phyloP scores from a whole-genome alignment of 805 yeast species.

The Priceomyces fermenticarens region DNA sequence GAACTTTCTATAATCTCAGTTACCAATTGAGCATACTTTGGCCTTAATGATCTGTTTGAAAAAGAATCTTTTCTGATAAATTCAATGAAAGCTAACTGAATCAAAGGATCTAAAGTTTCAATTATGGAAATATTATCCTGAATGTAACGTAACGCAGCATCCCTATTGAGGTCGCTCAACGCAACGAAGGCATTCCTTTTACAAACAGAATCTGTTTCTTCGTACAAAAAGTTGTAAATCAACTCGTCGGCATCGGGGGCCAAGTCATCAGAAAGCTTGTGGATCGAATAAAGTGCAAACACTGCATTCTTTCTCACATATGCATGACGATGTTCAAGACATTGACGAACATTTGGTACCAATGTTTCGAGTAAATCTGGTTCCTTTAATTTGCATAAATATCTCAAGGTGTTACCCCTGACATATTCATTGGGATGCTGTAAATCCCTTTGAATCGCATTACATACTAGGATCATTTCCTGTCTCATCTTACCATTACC shows the following conservation, averaged over 20 bases:
- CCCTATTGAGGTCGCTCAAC: conserved; percentile 77
- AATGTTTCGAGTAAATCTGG: conserved; percentile 92
- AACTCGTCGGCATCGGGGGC: conserved; percentile 95
- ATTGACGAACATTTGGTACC: conserved; percentile 86
- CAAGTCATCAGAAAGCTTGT: conserved; percentile 77
- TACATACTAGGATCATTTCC: conserved; percentile 98
- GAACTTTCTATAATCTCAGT: conserved; percentile 70
- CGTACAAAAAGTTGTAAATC: conserved; percentile 64
- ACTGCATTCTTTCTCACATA: conserved; percentile 97
- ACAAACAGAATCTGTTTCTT: conserved; percentile 91
- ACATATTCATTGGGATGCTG: conserved; percentile 98
- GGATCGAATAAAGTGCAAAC: conserved; percentile 82
- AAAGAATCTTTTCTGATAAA: conserved; percentile 83
- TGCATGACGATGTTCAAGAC: conserved; percentile 95
- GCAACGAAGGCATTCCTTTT: conserved; percentile 93
- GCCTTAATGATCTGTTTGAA: conserved; percentile 58
- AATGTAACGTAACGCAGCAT: conserved; percentile 76
- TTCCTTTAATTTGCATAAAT: conserved; percentile 85
- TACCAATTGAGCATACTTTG: conserved; percentile 69
- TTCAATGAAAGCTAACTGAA: conserved; percentile 88
- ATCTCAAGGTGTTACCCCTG: conserved; percentile 92
- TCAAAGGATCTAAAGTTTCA: conserved; percentile 69
- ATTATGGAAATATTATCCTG: conserved; percentile 64
- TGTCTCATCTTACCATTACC: conserved; percentile 88
- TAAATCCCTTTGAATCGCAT: conserved; percentile 94